Evolutionary conservation across 2,329 filamentous ascomycete species (phyloP).

Genomic region (Fusarium sp.): DNA sequence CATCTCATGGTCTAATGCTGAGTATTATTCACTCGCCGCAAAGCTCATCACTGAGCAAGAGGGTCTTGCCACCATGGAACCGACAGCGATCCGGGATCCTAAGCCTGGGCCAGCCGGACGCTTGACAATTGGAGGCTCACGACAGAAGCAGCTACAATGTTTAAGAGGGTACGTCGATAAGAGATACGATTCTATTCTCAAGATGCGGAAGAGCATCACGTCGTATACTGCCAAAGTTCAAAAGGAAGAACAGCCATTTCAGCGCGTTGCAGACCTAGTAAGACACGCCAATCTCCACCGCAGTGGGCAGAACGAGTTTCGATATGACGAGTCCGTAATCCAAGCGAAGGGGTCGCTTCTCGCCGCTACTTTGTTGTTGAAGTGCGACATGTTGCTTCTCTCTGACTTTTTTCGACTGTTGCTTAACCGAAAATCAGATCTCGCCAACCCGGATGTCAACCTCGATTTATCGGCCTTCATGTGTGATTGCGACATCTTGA

Average conservation of each 20-base stretch:
- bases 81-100: rapidly evolving
- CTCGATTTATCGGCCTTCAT: not conserved
- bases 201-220: not conserved
- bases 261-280: not conserved
- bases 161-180: not conserved
- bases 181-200: not conserved
- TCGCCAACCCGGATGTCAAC: not conserved
- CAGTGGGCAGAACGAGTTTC: not conserved
- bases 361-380: not conserved
- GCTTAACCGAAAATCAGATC: too few relatives aligned
- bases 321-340: not conserved
- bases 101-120: not conserved
- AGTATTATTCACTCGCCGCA: not conserved
- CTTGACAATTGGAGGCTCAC: not conserved
- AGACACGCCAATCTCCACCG: not conserved
- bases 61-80: not conserved
- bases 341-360: not conserved
- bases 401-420: not conserved
- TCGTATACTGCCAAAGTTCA: not conserved
- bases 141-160: not conserved
- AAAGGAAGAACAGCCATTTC: not conserved
- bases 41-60: not conserved
- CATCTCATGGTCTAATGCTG: not conserved
- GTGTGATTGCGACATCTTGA: not conserved
- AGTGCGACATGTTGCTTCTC: not conserved